These are phyloP conservation scores for Withania somnifera DNA, from an alignment of 305 asterid species.

Conservation along the genomic window DNA sequence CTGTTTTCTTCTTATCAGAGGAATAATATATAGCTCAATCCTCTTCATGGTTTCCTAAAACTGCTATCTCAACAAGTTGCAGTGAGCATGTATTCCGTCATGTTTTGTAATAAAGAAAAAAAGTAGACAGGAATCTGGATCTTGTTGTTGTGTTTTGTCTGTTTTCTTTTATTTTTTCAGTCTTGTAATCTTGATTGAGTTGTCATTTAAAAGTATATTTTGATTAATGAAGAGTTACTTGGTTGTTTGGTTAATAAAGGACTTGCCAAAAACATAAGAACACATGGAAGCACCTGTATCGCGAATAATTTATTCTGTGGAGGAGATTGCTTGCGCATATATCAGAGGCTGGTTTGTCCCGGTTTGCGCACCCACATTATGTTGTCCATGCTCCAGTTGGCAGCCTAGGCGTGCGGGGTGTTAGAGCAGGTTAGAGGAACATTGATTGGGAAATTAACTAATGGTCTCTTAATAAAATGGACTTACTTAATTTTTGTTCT, in stretches of 20 bases:
- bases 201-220: background rate
- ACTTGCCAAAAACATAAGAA: background rate
- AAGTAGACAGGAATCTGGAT: background rate
- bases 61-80: background rate
- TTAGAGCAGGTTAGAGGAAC: background rate
- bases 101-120: background rate
- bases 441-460: background rate
- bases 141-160: background rate
- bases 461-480: background rate
- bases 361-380: background rate
- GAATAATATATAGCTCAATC: slow-evolving; percentile 4
- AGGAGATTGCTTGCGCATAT: background rate
- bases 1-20: slow-evolving; percentile 31
- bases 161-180: background rate
- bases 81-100: background rate
- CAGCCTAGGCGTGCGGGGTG: background rate
- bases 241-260: background rate
- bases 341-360: background rate
- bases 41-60: background rate
- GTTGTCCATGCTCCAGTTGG: background rate
- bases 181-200: background rate
- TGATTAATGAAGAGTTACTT: background rate
- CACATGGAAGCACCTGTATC: background rate
- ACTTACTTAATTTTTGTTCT: background rate
- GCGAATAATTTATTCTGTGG: background rate